phyloP scores from a whole-genome alignment of 1,284 basidiomycete genomes.

The Leucoagaricus sp. region DNA sequence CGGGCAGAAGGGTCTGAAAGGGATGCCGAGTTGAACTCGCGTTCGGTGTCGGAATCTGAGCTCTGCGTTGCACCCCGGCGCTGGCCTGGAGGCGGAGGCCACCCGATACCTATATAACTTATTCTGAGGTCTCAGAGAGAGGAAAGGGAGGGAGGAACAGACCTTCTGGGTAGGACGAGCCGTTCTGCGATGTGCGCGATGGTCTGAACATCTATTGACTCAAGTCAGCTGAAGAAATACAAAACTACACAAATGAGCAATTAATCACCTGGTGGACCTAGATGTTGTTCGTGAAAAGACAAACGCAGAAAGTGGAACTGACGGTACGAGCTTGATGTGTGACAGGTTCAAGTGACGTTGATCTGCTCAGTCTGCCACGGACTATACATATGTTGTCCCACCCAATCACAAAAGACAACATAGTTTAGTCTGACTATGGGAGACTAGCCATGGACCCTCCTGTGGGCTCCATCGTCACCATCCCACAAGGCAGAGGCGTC shows the following conservation, averaged over 20 bases:
- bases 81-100: constrained; percentile 25
- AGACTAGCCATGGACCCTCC: constrained; percentile 35
- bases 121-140: neutral
- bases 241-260: neutral
- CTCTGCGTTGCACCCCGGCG: constrained; percentile 26
- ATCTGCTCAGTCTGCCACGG: too few species aligned
- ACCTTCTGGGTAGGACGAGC: neutral
- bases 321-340: neutral
- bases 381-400: too few species aligned
- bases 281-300: too few species aligned
- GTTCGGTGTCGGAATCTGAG: constrained; percentile 44
- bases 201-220: constrained; percentile 6
- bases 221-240: neutral
- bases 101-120: neutral
- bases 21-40: constrained; percentile 37
- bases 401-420: too few species aligned
- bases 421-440: too few species aligned
- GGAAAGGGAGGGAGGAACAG: neutral
- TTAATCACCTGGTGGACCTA: neutral
- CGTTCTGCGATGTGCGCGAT: constrained; percentile 9
- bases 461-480: constrained; percentile 70
- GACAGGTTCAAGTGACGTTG: neutral
- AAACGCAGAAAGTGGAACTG: neutral
- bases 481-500: constrained; percentile 78
- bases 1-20: constrained; percentile 40